phyloP scores from a whole-genome alignment of 225 moss, liverwort and hornwort species.

The Pseudisothecium myosuroides region DNA sequence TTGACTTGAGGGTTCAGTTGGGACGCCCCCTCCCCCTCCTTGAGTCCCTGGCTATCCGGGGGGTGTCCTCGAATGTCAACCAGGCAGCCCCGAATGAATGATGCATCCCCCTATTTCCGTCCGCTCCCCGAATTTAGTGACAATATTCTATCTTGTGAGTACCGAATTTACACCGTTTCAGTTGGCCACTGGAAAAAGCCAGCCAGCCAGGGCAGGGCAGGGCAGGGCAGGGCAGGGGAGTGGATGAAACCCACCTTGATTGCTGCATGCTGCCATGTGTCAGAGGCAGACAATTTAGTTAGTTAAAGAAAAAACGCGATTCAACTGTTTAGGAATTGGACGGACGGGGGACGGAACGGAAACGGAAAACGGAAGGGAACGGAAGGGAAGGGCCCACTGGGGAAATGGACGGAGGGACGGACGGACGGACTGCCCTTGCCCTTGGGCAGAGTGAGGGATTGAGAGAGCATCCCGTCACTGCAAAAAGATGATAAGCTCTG shows the following conservation, averaged over 20 bases:
- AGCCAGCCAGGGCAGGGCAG: no score
- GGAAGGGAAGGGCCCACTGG: no score
- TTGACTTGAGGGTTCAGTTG: background rate
- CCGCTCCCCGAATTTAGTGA: background rate
- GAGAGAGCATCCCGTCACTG: no score
- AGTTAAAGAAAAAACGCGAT: background rate
- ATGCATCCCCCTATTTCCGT: background rate
- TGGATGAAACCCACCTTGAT: background rate
- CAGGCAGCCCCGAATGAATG: background rate
- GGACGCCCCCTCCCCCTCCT: no score
- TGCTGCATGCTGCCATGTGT: background rate
- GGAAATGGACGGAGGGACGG: no score
- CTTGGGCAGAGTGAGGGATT: no score
- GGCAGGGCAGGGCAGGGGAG: background rate
- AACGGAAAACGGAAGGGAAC: no score
- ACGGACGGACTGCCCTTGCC: no score
- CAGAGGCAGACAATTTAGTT: background rate
- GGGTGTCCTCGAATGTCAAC: background rate
- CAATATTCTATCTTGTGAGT: background rate
- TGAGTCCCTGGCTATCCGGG: no score
- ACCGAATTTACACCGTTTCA: background rate
- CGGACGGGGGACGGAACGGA: no score
- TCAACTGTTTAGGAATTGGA: no score
- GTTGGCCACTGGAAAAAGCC: background rate
- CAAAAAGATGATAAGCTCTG: no score